Base-by-base conservation (phyloP, 768 basidiomycete species). In the Hygrophorus pudorinus region DNA sequence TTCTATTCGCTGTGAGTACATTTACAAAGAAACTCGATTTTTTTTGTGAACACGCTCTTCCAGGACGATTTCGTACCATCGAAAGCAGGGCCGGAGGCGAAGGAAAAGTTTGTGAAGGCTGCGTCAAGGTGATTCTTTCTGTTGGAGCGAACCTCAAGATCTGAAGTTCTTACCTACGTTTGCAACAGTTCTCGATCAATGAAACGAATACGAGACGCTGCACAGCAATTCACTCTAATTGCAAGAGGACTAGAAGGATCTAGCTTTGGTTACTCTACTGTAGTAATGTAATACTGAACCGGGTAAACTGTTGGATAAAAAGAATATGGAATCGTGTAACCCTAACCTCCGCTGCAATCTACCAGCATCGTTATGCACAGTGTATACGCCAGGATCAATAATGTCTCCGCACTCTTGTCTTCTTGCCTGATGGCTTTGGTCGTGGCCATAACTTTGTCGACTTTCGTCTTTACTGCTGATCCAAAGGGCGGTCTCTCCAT, bases 181-280 rank as follows among this genome's bases (percentile, higher is more conserved):
- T 2, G 11, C 21, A 5, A 16, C 42, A 85, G 85, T 20, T 79
- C 86, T 29, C 73, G 85, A 33, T 84, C 84, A 13, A 64, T 78
- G 2, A 83, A 81, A 56, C 73, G 71, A 51, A 88, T 81, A 29
- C 68, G 84, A 49, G 89, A 91, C 31, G 89, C 90, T 0, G 80
- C 88, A 9, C 80, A 90, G 51, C 86, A 93, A 49, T 92, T 94
- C 59, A 82, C 83, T 1, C 69, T 94, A 0, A 74, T 94, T 14
- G 83, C 88, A 9, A 65, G 90, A 55, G 90, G 90, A 2, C 60
- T 92, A 45, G 87, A 88, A 52, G 86, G 84, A 6, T 83, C 88
- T 7, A 81, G 76, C 48, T 93, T 92, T 60, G 90, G 90, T 6
- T 89, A 85, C 59, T 78, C 87, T 2, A 78, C 81, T 3, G 66